Evolutionary conservation across 768 basidiomycete species (phyloP).

Genomic region (Termitomyces sp.): DNA sequence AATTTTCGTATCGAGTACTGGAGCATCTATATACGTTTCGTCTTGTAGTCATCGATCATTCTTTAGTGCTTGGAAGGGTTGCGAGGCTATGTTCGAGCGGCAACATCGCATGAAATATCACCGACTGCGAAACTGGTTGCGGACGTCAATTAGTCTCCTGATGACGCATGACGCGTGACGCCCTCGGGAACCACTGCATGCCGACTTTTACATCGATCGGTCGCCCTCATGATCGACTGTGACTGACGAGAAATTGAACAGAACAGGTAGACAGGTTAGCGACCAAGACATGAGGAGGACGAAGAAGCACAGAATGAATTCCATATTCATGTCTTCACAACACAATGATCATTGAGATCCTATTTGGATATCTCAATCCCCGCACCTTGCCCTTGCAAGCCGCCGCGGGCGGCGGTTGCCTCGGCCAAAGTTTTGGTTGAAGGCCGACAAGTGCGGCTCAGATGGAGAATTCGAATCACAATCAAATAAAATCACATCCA

Average conservation of each 20-base stretch:
- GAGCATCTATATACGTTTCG: not conserved
- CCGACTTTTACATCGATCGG: not conserved
- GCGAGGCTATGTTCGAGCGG: not conserved
- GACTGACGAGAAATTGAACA: not conserved
- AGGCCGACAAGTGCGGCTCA: slow-evolving; percentile 25
- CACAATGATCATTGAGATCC: not conserved
- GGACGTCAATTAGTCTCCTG: not conserved
- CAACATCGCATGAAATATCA: not conserved
- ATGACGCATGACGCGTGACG: not conserved
- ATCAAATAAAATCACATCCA: slow-evolving; percentile 12
- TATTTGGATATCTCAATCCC: not conserved
- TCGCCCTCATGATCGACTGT: not conserved
- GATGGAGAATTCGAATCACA: slow-evolving; percentile 13
- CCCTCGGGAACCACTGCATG: not conserved
- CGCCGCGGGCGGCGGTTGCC: not conserved
- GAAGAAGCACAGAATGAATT: not conserved
- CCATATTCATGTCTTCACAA: not conserved
- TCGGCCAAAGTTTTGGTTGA: not conserved
- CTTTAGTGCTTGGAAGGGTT: not conserved
- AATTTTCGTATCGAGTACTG: not conserved
- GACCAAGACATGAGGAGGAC: not conserved
- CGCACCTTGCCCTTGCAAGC: not conserved
- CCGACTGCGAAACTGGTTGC: not conserved
- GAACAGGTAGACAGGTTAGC: not conserved
- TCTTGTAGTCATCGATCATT: not conserved